phyloP scores from a whole-genome alignment of 345 rosid species.

The Eucalyptus rudis region DNA sequence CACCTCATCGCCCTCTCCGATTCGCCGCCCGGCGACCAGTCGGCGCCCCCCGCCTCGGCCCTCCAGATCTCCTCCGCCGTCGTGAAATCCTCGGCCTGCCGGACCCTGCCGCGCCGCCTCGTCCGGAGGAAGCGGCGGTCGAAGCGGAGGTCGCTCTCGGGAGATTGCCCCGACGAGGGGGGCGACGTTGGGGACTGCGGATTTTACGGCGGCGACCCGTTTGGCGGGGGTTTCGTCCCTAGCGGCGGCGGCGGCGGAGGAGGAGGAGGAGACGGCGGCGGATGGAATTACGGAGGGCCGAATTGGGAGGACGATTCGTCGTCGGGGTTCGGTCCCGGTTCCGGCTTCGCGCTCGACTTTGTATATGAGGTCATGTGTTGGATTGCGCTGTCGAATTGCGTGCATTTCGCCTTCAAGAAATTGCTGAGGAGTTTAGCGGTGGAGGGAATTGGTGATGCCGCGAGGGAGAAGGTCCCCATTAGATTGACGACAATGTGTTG shows the following conservation, averaged over 20 bases:
- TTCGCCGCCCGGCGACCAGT: not conserved
- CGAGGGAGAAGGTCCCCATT: conserved; percentile 47
- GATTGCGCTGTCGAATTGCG: conserved; percentile 82
- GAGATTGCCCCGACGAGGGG: not conserved
- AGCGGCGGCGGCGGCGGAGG: conserved; percentile 10
- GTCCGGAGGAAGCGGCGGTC: conserved; percentile 45
- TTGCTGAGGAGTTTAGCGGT: conserved; percentile 32
- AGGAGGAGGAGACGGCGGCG: conserved; percentile 22
- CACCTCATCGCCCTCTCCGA: conserved; percentile 7
- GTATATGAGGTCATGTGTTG: conserved; percentile 90
- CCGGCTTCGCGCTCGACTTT: conserved; percentile 41
- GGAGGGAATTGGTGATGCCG: conserved; percentile 11
- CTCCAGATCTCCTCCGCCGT: conserved; percentile 3
- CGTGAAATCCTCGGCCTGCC: conserved; percentile 25
- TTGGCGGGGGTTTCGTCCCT: conserved; percentile 28
- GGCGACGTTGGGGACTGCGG: not conserved
- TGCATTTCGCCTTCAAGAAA: conserved; percentile 82
- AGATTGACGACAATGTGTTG: conserved; percentile 39
- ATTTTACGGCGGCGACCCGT: conserved; percentile 16
- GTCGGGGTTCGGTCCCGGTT: conserved; percentile 32
- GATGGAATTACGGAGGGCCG: conserved; percentile 54
- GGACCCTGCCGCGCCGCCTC: conserved; percentile 29
- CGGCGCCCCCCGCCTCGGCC: not conserved
- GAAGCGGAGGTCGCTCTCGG: conserved; percentile 23
- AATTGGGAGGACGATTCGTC: conserved; percentile 56